A percentile compares a stretch with the other conserved stretches of the same genome.
These are phyloP conservation scores for Apophysomyces ossiformis DNA, from an alignment of 371 early-diverging fungal genomes.

Conservation along the genomic window DNA sequence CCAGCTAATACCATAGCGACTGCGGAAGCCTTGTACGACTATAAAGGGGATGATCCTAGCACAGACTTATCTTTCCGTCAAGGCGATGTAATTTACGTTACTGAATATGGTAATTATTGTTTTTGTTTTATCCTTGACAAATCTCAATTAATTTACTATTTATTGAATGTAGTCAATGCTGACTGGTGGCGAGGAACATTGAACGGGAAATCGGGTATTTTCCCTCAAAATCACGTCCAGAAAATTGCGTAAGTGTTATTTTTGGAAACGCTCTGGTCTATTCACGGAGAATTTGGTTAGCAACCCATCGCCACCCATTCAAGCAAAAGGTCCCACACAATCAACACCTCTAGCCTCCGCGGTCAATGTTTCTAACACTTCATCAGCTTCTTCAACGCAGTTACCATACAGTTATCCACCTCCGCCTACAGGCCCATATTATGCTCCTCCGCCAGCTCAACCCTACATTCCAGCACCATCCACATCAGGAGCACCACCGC, in stretches of 20 bases:
- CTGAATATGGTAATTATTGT: constrained; percentile 49
- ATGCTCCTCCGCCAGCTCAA: constrained; percentile 32
- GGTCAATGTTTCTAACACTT: background rate
- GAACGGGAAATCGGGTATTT: constrained; percentile 49
- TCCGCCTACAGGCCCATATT: constrained; percentile 49
- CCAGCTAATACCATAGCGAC: background rate
- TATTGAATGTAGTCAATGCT: constrained; percentile 40
- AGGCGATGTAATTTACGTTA: constrained; percentile 55
- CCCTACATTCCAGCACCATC: constrained; percentile 19
- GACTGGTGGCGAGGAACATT: constrained; percentile 57
- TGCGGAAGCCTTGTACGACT: constrained; percentile 54
- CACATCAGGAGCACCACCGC: constrained; percentile 15
- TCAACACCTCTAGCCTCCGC: constrained; percentile 16
- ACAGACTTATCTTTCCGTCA: constrained; percentile 54
- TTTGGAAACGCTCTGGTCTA: background rate
- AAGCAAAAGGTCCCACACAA: constrained; percentile 11
- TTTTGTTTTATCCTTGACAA: background rate
- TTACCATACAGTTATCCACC: constrained; percentile 52
- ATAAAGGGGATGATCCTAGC: constrained; percentile 48
- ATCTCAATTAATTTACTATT: background rate
- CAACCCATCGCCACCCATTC: constrained; percentile 3
- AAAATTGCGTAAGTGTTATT: constrained; percentile 36
- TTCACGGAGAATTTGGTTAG: background rate
- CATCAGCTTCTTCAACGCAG: constrained; percentile 12
- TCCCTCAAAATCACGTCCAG: constrained; percentile 57